Evolutionary conservation across 2,329 filamentous ascomycete species (phyloP).

Genomic region (Pseudogymnoascus sp.): DNA sequence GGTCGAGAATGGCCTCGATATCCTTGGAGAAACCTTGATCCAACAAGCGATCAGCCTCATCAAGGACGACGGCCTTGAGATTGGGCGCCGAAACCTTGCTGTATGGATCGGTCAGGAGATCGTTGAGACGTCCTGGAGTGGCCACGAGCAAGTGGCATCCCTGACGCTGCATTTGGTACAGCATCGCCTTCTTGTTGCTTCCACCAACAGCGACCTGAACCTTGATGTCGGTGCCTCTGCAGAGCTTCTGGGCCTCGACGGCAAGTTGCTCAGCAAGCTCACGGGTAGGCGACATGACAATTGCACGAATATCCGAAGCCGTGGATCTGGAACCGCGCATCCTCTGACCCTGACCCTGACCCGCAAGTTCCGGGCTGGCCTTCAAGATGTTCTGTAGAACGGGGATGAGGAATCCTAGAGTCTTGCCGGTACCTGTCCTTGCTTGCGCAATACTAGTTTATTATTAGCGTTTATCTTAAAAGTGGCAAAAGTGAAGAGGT

Average conservation of each 20-base stretch:
- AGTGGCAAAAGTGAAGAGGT: neutral
- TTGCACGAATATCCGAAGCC: constrained; percentile 56
- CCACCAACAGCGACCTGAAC: constrained; percentile 81
- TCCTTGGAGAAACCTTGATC: constrained; percentile 76
- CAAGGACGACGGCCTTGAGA: constrained; percentile 85
- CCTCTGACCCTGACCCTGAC: constrained; percentile 29
- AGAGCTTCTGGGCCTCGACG: constrained; percentile 53
- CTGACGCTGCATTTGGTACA: constrained; percentile 37
- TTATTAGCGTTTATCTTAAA: neutral
- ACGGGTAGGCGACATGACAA: constrained; percentile 71
- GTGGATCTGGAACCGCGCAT: constrained; percentile 27
- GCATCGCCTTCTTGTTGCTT: constrained; percentile 55
- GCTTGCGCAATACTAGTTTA: constrained; percentile 77
- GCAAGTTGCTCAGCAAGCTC: constrained; percentile 77
- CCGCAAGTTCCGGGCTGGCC: constrained; percentile 44
- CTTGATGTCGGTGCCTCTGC: constrained; percentile 28
- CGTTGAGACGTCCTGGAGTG: constrained; percentile 80
- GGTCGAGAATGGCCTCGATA: constrained; percentile 48
- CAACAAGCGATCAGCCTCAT: constrained; percentile 97
- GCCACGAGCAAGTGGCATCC: constrained; percentile 88
- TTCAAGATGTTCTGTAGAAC: constrained; percentile 73
- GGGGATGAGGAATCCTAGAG: constrained; percentile 83
- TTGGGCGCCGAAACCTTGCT: constrained; percentile 36
- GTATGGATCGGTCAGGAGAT: constrained; percentile 55
- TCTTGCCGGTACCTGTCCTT: constrained; percentile 95